These are phyloP conservation scores for Lecanicillium sp. DNA, from an alignment of 2,329 filamentous ascomycete species.

Conservation along the genomic window DNA sequence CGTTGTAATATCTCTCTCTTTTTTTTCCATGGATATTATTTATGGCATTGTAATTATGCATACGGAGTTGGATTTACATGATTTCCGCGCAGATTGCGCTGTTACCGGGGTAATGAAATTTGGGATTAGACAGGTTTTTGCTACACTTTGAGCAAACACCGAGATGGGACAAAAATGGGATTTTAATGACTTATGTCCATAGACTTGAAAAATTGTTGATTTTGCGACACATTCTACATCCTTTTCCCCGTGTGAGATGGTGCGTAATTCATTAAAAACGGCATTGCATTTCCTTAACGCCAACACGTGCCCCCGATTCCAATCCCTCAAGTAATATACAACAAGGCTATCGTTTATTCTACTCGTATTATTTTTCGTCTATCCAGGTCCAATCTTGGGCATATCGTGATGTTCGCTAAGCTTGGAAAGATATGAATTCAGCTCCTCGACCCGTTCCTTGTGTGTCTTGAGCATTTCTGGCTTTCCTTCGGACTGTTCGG, in stretches of 20 bases:
- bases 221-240: not conserved
- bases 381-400: constrained; percentile 59
- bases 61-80: no score
- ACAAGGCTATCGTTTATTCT: constrained; percentile 14
- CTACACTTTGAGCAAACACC: not conserved
- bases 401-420: constrained; percentile 98
- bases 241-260: no score
- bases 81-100: no score
- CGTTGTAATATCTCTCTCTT: no score
- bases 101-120: no score
- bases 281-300: no score
- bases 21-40: not conserved
- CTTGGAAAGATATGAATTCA: constrained; percentile 87
- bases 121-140: no score
- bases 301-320: not conserved
- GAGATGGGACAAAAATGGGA: constrained; percentile 1
- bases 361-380: constrained; percentile 12
- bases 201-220: constrained; percentile 7
- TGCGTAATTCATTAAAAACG: no score
- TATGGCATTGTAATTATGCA: no score
- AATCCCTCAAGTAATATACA: no score
- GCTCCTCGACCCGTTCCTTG: constrained; percentile 90
- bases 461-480: constrained; percentile 90
- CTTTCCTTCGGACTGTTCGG: constrained; percentile 48
- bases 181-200: constrained; percentile 7